Evolutionary conservation across 768 basidiomycete genomes (phyloP).

Genomic region (Gloeostereum incarnatum): DNA sequence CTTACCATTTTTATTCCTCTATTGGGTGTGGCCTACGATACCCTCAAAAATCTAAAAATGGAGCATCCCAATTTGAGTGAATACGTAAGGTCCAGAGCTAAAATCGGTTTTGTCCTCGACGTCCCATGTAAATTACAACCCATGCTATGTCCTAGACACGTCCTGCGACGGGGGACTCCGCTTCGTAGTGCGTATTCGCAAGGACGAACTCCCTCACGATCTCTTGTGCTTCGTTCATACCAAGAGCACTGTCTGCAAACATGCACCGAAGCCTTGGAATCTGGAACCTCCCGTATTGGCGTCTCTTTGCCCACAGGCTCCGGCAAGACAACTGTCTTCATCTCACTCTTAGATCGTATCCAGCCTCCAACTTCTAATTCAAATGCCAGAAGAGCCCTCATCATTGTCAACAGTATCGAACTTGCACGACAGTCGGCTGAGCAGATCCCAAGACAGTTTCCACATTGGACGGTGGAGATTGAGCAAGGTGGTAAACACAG

Average conservation of each 20-base stretch:
- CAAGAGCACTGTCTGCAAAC: conserved; percentile 75
- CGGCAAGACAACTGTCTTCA: conserved; percentile 89
- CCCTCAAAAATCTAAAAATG: no score
- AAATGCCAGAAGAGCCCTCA: conserved; percentile 50
- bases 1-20: no score
- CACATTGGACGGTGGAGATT: conserved; percentile 78
- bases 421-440: conserved; percentile 80
- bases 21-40: no score
- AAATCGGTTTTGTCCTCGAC: no score
- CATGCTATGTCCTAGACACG: no score
- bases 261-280: conserved; percentile 60
- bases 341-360: conserved; percentile 67
- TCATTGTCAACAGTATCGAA: conserved; percentile 86
- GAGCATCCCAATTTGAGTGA: no score
- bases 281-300: conserved; percentile 67
- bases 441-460: conserved; percentile 58
- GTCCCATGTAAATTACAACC: no score
- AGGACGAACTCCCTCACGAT: neutral
- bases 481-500: conserved; percentile 76
- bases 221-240: conserved; percentile 61
- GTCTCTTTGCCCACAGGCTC: conserved; percentile 75
- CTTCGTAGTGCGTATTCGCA: no score
- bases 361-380: conserved; percentile 29
- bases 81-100: no score
- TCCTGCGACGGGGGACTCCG: no score